Evolutionary conservation across 2,329 filamentous ascomycete species (phyloP), one percentile per base, ranked within the genome.

Genomic region (Aspergillus luchuensis): DNA sequence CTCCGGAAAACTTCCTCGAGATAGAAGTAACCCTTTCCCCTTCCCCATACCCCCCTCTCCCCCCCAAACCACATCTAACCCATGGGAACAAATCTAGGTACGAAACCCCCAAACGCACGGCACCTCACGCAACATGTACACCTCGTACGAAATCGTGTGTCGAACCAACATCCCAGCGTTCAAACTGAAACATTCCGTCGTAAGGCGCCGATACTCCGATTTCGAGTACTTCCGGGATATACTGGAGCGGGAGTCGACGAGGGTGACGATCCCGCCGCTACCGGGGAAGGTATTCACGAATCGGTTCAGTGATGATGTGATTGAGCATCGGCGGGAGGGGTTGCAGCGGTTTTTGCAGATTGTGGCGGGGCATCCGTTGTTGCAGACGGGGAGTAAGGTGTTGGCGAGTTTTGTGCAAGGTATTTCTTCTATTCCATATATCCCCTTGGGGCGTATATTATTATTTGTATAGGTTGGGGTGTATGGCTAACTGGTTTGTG

Each of bases 191-290:
- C 87, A 91, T 75, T 92, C 89, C 66, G 87, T 88, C 69, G 95
- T 99, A 64, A 92, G 93, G 69, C 89, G 95, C 64, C 91, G 95
- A 56, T 99, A 99, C 83, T 95, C 90, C 59, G 95, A 99, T 79
- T 99, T 99, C 77, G 95, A 99, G 81, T 94, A 97, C 81, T 99
- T 99, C 79, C 91, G 95, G 74, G 95, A 99, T 78, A 96, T 98
- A 66, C 87, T 99, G 62, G 95, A 99, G 85, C 89, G 95, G 69
- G 95, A 99, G 81, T 91, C 87, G 70, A 93, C 93, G 60, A 87
- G 94, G 66, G 95, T 99, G 60, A 97, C 92, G 21, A 99, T 99
- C 72, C 95, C 95, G 0, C 94, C 95, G 5, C 81, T 99, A 65
- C 95, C 95, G 0, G 95, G 95, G 55, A 99, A 98, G 80, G 95